Base-by-base conservation (phyloP, 2,329 filamentous ascomycete species). In the Pseudofabraea citricarpa region DNA sequence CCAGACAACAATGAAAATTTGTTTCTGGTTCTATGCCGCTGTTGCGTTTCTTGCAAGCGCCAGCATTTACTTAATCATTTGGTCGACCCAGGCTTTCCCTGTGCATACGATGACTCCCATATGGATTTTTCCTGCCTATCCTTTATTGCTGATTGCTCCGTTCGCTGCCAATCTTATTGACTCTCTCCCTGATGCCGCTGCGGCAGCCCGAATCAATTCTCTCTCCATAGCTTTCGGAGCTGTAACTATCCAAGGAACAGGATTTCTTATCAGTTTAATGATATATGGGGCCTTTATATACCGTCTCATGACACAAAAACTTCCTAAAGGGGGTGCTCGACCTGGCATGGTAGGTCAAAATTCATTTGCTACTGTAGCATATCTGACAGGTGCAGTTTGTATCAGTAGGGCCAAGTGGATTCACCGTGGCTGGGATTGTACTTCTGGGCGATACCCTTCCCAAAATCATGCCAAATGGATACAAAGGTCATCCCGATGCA, bases 81-180 rank as follows among this genome's bases (percentile, higher is more conserved):
- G 75, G 75, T 79, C 75, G 2, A 79, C 75, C 1, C 67, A 74
- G 74, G 66, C 69, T 20, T 74, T 74, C 38, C 73, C 88, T 0
- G 87, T 93, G 37, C 83, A 87, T 24, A 81, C 81, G 41, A 93
- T 94, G 88, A 93, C 87, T 0, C 87, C 87, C 0, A 81, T 89
- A 15, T 93, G 87, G 87, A 89, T 91, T 43, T 93, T 93, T 52
- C 88, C 87, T 0, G 87, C 85, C 1, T 94, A 94, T 51, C 87
- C 88, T 0, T 72, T 93, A 18, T 74, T 94, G 3, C 77, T 93
- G 7, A 79, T 85, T 18, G 87, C 84, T 0, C 84, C 87, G 0
- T 81, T 90, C 53, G 87, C 57, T 4, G 75, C 76, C 15, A 79
- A 71, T 38, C 65, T 79, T 22, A 72, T 79, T 47, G 56, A 55